Base-by-base conservation (phyloP, 352 stramenopile species). In the Phytophthora meadii region DNA sequence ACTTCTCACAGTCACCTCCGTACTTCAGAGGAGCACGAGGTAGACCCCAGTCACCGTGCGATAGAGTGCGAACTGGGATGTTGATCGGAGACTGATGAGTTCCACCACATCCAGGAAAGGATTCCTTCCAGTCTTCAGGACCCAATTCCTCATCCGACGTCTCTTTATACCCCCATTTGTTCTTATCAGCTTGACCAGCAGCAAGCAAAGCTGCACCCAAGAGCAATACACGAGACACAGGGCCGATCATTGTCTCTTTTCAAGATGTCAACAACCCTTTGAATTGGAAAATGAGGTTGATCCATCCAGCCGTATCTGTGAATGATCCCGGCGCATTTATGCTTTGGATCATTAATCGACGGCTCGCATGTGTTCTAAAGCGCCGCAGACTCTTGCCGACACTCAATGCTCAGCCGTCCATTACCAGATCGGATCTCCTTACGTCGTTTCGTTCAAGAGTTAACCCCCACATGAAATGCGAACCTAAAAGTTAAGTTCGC, bases 1-100 rank as follows among this genome's bases (percentile, higher is more conserved):
- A 90, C 27, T 78, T 72, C 24, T 77, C 49, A 41, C 81, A 90
- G 11, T 82, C 42, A 8, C 81, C 82, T 4, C 42, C 58, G 54
- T 79, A 88, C 46, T 84, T 81, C 63, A 89, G 62, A 15, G 79
- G 82, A 27, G 70, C 65, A 24, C n/a, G n/a, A 42, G 37, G 66
- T 22, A 79, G 76, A 1, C 67, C 68, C 81, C 81, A 88, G 22
- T 82, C 55, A n/a, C 86, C 55, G 46, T 67, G 61, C 11, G 67
- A 65, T 5, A 79, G 49, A 1, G 69, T 51, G 3, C 55, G 61
- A 34, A 70, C 49, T 19, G 73, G 67, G 30, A 90, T 64, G 58
- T 87, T 83, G 58, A 88, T 73, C 3, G 82, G 82, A 25, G 79
- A 90, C 68, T 90, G 82, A 54, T 81, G 61, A 0, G n/a, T 50